Base-by-base conservation (phyloP, 352 stramenopile species). In the Phytophthora rubi region DNA sequence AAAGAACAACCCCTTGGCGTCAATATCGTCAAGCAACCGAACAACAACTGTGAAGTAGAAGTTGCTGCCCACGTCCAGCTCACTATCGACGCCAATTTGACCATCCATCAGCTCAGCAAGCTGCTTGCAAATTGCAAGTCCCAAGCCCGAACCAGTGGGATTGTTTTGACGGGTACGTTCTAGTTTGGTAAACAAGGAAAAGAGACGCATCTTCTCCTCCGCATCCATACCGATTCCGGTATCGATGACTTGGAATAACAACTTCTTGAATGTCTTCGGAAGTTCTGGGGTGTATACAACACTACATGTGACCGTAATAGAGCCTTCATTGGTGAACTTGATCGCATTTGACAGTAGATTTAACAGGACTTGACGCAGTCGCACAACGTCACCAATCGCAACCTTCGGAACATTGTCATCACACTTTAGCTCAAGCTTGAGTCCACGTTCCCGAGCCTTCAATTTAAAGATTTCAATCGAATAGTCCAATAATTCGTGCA, bases 401-500 rank as follows among this genome's bases (percentile, higher is more conserved):
- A 90, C 71, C 53, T 79, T 81, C 0, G 88, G 87, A 0, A 97
- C 81, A 57, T 85, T 71, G 45, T 88, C 65, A 39, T 85, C 76
- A 37, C 82, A 87, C 56, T 89, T 85, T 9, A 92, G 69, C 30
- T 91, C 82, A 53, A 98, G 88, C 42, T 91, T 96, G 2, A 98
- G 80, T 5, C 89, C 86, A 60, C 89, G 87, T 59, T 97, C 89
- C 26, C 88, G 81, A 12, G 89, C 85, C 65, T 96, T 92, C 66
- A 94, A 93, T 59, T 93, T 88, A 76, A 98, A 97, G 39, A 96
- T 93, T 49, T 98, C 92, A 44, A 94, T 87, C 4, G 91, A 90
- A 52, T 97, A 93, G 51, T 98, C 91, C 6, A 94, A 63, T 16
- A 91, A 42, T 12, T 96, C 89, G 58, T 89, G 72, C 72, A 95